A percentile compares a stretch with the other conserved stretches of the same genome.
phyloP scores from a whole-genome alignment of 2,329 filamentous ascomycete genomes.

The Emergomyces orientalis region DNA sequence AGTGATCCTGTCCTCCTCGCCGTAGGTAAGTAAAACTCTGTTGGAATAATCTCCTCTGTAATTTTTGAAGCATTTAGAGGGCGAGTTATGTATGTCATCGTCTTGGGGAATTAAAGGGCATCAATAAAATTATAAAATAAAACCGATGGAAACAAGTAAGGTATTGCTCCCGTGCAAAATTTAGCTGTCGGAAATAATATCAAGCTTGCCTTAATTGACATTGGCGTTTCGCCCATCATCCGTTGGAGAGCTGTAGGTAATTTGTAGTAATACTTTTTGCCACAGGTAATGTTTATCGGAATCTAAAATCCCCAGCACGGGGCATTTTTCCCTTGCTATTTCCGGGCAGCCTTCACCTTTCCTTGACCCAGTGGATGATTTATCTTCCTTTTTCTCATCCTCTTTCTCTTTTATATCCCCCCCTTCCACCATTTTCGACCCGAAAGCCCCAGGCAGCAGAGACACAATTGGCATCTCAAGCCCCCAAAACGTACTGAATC shows the following conservation, averaged over 20 bases:
- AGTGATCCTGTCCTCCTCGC: not conserved
- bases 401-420: not conserved
- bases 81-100: not conserved
- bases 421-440: not conserved
- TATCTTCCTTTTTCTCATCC: not conserved
- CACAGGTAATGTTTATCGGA: slow-evolving; percentile 6
- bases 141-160: not conserved
- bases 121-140: too few species aligned
- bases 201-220: not conserved
- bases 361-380: not conserved
- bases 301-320: not conserved
- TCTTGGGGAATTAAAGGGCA: not conserved
- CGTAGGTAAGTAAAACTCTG: not conserved
- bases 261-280: slow-evolving; percentile 1
- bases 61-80: not conserved
- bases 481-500: not conserved
- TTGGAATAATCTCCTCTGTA: not conserved
- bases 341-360: not conserved
- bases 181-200: not conserved
- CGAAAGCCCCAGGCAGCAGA: not conserved
- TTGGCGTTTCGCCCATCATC: not conserved
- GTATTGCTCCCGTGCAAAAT: not conserved
- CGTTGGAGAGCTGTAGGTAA: not conserved
- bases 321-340: not conserved
- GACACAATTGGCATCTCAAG: not conserved